These are phyloP conservation scores for Strobilomyces confusus DNA, from an alignment of 768 basidiomycete species.

Conservation along the genomic window DNA sequence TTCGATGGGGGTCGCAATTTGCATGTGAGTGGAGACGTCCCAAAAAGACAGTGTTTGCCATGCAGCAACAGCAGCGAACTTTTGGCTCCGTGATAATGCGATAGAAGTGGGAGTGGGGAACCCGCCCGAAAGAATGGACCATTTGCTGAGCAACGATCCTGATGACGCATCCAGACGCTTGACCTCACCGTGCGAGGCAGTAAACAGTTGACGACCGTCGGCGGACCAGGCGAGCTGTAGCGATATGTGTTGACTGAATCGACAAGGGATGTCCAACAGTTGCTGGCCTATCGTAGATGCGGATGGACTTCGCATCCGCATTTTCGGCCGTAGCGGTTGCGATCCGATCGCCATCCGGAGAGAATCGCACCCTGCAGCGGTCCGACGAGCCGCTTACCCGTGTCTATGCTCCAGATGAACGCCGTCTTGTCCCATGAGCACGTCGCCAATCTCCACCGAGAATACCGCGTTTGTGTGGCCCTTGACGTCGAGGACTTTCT, in stretches of 20 bases:
- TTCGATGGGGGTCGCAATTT: neutral
- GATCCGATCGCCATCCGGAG: neutral
- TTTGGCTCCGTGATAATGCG: neutral
- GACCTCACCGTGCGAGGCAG: neutral
- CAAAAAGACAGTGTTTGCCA: too few relatives aligned
- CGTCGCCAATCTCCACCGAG: too few relatives aligned
- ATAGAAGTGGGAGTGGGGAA: neutral
- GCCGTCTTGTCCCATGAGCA: neutral
- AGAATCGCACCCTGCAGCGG: neutral
- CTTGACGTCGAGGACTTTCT: too few relatives aligned
- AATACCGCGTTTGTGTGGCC: neutral
- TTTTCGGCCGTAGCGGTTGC: neutral
- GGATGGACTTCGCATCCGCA: neutral
- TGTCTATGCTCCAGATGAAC: neutral
- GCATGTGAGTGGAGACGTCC: neutral
- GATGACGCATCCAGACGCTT: too few relatives aligned
- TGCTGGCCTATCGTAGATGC: neutral
- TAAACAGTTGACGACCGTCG: constrained; percentile 2
- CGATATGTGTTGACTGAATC: too few relatives aligned
- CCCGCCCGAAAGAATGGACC: neutral
- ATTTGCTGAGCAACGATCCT: too few relatives aligned
- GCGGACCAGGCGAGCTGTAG: too few relatives aligned
- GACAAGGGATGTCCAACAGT: neutral
- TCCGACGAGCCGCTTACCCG: too few relatives aligned
- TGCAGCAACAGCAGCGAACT: too few relatives aligned